Conservation (phyloP, 164 flowering plant genomes). For the Magnolia officinalis region DNA sequence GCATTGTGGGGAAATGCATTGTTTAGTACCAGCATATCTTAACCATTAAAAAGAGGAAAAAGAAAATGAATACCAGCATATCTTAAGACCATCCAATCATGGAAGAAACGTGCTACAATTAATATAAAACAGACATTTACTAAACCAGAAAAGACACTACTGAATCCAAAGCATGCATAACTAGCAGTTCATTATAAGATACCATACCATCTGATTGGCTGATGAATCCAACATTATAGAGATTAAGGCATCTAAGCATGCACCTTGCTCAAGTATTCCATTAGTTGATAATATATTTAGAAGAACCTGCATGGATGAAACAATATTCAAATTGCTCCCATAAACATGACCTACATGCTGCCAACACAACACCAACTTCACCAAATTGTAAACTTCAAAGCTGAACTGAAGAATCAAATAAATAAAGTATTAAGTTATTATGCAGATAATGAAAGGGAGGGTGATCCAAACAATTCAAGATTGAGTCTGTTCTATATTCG, state of each 20-base stretch:
- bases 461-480: neutral
- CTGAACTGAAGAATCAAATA: neutral
- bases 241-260: slow-evolving; percentile 88
- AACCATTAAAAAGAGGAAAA: neutral
- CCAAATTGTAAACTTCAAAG: neutral
- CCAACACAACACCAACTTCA: neutral
- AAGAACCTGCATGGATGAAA: slow-evolving; percentile 46
- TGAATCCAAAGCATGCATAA: neutral
- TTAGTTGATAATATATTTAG: slow-evolving; percentile 68
- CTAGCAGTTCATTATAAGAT: neutral
- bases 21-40: neutral
- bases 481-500: neutral
- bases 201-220: slow-evolving; percentile 71
- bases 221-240: slow-evolving; percentile 88
- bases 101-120: neutral
- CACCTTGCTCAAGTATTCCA: slow-evolving; percentile 74
- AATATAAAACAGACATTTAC: neutral
- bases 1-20: neutral
- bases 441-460: neutral
- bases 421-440: neutral
- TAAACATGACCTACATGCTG: neutral
- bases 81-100: neutral
- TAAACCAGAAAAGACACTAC: neutral
- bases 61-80: neutral
- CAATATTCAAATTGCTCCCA: neutral